A percentile compares a stretch with the other conserved stretches of the same genome.
Evolutionary conservation across 257 asterid species (phyloP).

Genomic region (Solanum bukasovii): DNA sequence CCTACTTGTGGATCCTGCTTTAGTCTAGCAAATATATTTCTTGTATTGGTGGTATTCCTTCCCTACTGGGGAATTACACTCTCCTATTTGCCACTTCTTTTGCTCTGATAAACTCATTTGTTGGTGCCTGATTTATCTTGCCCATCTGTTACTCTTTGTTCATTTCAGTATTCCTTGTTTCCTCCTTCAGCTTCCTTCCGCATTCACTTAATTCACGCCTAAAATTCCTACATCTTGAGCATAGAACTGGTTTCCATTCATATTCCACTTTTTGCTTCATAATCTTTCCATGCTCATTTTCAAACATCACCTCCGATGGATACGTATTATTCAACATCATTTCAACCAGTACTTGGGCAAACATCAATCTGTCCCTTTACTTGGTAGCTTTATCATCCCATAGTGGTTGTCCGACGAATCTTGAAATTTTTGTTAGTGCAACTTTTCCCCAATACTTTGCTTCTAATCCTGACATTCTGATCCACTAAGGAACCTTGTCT

Average conservation of each 20-base stretch:
- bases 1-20: not conserved
- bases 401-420: not conserved
- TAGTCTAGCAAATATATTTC: not conserved
- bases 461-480: not conserved
- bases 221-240: not conserved
- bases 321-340: not conserved
- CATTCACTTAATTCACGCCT: not conserved
- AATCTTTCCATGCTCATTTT: not conserved
- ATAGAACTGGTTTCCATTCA: not conserved
- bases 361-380: not conserved
- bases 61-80: not conserved
- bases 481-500: not conserved
- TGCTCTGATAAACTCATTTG: not conserved
- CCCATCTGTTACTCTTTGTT: not conserved
- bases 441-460: not conserved
- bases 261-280: not conserved
- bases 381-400: not conserved
- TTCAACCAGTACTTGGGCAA: not conserved
- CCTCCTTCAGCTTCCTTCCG: not conserved
- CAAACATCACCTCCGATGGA: not conserved
- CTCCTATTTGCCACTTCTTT: not conserved
- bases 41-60: too few species aligned
- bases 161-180: not conserved
- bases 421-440: not conserved
- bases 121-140: not conserved